A percentile compares a stretch with the other conserved stretches of the same genome.
phyloP scores from a whole-genome alignment of 2,329 filamentous ascomycete genomes.

The Emmonsiellopsis sp. region DNA sequence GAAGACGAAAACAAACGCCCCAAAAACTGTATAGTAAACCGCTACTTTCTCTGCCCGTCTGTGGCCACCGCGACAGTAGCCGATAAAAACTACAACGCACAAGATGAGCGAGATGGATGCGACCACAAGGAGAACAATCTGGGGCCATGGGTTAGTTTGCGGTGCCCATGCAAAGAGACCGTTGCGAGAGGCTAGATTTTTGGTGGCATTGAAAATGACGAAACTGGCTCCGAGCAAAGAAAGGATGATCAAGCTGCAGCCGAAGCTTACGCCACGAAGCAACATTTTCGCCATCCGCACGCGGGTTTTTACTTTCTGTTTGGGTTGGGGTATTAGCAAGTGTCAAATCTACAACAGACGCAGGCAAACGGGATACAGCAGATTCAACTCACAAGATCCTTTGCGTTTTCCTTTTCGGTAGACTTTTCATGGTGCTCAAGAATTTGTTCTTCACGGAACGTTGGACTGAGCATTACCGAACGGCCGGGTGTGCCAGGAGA shows the following conservation, averaged over 20 bases:
- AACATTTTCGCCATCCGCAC: slow-evolving; percentile 91
- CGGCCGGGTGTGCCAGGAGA: slow-evolving; percentile 72
- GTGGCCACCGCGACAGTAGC: slow-evolving; percentile 84
- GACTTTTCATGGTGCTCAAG: slow-evolving; percentile 73
- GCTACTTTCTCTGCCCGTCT: slow-evolving; percentile 81
- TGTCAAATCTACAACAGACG: neutral
- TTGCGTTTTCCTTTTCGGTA: slow-evolving; percentile 79
- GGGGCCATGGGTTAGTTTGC: slow-evolving; percentile 76
- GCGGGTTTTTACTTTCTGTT: slow-evolving; percentile 80
- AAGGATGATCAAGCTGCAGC: slow-evolving; percentile 89
- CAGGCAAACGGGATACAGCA: neutral
- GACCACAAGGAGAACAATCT: slow-evolving; percentile 70
- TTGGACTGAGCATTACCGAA: slow-evolving; percentile 75
- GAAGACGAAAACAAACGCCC: slow-evolving; percentile 86
- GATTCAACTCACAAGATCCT: slow-evolving; percentile 64
- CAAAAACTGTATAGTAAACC: slow-evolving; percentile 92
- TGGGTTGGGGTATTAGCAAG: slow-evolving; percentile 28
- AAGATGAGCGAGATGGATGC: slow-evolving; percentile 71
- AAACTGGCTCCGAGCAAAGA: slow-evolving; percentile 84
- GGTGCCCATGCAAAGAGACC: slow-evolving; percentile 75
- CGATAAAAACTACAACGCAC: slow-evolving; percentile 70
- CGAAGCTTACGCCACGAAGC: slow-evolving; percentile 92
- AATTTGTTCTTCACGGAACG: slow-evolving; percentile 77
- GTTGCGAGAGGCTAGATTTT: slow-evolving; percentile 62
- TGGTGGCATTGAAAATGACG: slow-evolving; percentile 85